Conservation (phyloP, 108 stramenopile genomes). For the Pseudonitzschia pungens region DNA sequence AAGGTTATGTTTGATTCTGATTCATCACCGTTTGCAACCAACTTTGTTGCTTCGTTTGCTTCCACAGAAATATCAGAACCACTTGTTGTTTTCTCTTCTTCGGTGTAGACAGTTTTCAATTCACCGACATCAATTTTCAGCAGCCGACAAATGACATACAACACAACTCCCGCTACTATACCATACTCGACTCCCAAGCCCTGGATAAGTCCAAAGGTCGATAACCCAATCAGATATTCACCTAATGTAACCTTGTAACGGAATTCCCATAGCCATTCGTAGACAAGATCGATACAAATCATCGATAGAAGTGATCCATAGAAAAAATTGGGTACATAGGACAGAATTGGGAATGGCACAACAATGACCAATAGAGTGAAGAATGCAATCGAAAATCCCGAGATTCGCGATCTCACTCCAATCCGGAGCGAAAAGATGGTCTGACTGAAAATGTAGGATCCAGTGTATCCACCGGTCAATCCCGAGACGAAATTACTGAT, state of each 20-base stretch:
- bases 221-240: constrained; percentile 81
- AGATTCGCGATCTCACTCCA: constrained; percentile 76
- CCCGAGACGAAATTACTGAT: constrained; percentile 92
- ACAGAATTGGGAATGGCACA: constrained; percentile 74
- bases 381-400: constrained; percentile 74
- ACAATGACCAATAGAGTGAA: constrained; percentile 64
- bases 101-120: constrained; percentile 19
- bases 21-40: neutral
- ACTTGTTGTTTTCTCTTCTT: constrained; percentile 13
- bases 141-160: constrained; percentile 42
- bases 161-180: constrained; percentile 70
- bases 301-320: constrained; percentile 91
- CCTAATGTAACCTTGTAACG: constrained; percentile 65
- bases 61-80: neutral
- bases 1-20: neutral
- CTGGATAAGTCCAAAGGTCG: constrained; percentile 85
- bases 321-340: constrained; percentile 91
- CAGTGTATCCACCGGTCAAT: constrained; percentile 80
- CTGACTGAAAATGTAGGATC: constrained; percentile 95
- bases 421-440: constrained; percentile 94
- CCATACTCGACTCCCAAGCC: constrained; percentile 87
- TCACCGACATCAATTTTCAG: constrained; percentile 23
- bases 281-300: constrained; percentile 91
- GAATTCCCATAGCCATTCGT: constrained; percentile 94
- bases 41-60: neutral